These are phyloP conservation scores for Pseudonectria buxi DNA, from an alignment of 2,329 filamentous ascomycete genomes.

Conservation along the genomic window DNA sequence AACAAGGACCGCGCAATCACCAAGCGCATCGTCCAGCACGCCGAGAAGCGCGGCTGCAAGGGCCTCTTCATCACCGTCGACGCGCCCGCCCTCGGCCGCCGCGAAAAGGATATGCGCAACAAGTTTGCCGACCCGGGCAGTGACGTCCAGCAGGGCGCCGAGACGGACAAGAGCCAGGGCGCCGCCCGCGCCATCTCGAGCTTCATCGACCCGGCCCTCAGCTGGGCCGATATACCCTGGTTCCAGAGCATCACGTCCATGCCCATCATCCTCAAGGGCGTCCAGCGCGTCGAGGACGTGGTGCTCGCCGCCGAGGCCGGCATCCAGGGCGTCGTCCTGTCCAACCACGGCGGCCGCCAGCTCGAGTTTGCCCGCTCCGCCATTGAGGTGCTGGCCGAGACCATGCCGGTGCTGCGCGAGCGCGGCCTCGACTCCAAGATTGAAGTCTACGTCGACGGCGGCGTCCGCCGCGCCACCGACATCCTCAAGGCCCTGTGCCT, in stretches of 20 bases:
- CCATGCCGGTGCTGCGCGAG: conserved; percentile 77
- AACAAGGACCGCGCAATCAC: conserved; percentile 95
- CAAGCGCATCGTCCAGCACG: conserved; percentile 81
- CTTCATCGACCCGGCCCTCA: conserved; percentile 92
- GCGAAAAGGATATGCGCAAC: conserved; percentile 95
- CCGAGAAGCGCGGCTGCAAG: conserved; percentile 85
- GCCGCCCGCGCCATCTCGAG: conserved; percentile 90
- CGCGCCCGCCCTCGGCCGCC: conserved; percentile 85
- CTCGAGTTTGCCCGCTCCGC: conserved; percentile 86
- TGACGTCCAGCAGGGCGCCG: conserved; percentile 69
- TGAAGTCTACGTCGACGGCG: conserved; percentile 88
- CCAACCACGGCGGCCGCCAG: conserved; percentile 92
- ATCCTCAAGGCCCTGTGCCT: conserved; percentile 93
- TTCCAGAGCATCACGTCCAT: conserved; percentile 85
- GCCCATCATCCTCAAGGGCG: conserved; percentile 93
- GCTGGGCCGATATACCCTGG: conserved; percentile 93
- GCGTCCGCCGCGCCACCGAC: conserved; percentile 82
- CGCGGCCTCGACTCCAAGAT: conserved; percentile 68
- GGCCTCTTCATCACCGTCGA: conserved; percentile 98
- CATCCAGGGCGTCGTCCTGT: conserved; percentile 84
- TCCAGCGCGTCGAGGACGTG: conserved; percentile 94
- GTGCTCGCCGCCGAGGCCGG: conserved; percentile 75
- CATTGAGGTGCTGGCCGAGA: conserved; percentile 86
- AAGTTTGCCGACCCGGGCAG: conserved; percentile 84
- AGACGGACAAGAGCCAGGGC: conserved; percentile 82